Percentiles rank a stretch among this genome's conserved stretches.
These are phyloP conservation scores for Cyberlindnera saturnus DNA, from an alignment of 805 yeast species.

Conservation along the genomic window DNA sequence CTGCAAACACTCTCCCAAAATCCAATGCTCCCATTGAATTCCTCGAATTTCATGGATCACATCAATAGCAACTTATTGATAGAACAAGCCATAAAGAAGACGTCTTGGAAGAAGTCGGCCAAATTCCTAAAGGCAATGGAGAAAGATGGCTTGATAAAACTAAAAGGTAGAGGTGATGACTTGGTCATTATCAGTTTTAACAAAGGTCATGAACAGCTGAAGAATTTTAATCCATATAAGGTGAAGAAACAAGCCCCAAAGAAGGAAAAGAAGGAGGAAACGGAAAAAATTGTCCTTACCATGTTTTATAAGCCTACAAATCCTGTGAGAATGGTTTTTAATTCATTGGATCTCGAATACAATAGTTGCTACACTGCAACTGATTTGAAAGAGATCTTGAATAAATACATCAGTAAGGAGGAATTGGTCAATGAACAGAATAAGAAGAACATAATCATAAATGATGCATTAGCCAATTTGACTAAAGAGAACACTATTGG, in stretches of 20 bases:
- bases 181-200: slow-evolving; percentile 49
- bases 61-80: slow-evolving; percentile 70
- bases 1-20: slow-evolving; percentile 57
- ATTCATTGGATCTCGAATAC: slow-evolving; percentile 32
- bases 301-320: slow-evolving; percentile 57
- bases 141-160: slow-evolving; percentile 57
- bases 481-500: slow-evolving; percentile 25
- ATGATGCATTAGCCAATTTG: slow-evolving; percentile 41
- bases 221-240: slow-evolving; percentile 59
- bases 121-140: slow-evolving; percentile 86
- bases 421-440: slow-evolving; percentile 46
- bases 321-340: slow-evolving; percentile 41
- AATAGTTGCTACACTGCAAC: slow-evolving; percentile 41
- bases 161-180: slow-evolving; percentile 85
- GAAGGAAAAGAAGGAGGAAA: slow-evolving; percentile 23
- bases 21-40: slow-evolving; percentile 43
- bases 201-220: slow-evolving; percentile 42
- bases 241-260: slow-evolving; percentile 19
- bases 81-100: slow-evolving; percentile 61
- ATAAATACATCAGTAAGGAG: slow-evolving; percentile 48
- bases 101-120: slow-evolving; percentile 85
- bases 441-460: slow-evolving; percentile 48
- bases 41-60: slow-evolving; percentile 70
- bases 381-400: slow-evolving; percentile 49
- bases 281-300: slow-evolving; percentile 35